phyloP scores from a whole-genome alignment of 768 basidiomycete genomes.

The Termitomyces sp. region DNA sequence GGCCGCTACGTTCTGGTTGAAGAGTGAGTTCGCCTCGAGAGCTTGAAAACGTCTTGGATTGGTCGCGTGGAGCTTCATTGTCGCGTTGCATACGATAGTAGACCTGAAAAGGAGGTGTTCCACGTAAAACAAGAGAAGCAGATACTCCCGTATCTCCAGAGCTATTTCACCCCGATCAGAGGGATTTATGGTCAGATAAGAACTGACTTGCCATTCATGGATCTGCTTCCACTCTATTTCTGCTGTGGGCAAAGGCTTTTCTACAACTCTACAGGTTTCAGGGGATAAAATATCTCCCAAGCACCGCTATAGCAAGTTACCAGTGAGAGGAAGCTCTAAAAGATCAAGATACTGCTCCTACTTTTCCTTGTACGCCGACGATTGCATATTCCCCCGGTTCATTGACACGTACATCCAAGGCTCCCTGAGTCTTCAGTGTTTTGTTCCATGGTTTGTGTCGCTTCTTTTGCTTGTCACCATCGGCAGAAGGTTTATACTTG shows the following conservation, averaged over 20 bases:
- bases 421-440: constrained; percentile 46
- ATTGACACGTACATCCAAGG: constrained; percentile 43
- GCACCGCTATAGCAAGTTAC: constrained; percentile 49
- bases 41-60: constrained; percentile 53
- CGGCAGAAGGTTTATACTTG: constrained; percentile 50
- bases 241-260: constrained; percentile 72
- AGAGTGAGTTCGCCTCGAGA: constrained; percentile 78
- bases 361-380: constrained; percentile 64
- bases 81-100: constrained; percentile 73
- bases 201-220: constrained; percentile 70
- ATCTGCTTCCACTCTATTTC: constrained; percentile 88
- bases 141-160: constrained; percentile 91
- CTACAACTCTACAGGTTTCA: constrained; percentile 70
- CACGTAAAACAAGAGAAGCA: constrained; percentile 80
- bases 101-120: constrained; percentile 85
- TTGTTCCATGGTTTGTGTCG: constrained; percentile 59
- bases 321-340: constrained; percentile 4
- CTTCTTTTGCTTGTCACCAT: constrained; percentile 29
- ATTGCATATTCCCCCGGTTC: constrained; percentile 79
- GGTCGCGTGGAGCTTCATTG: constrained; percentile 55
- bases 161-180: constrained; percentile 28
- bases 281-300: constrained; percentile 81
- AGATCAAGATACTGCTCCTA: constrained; percentile 3
- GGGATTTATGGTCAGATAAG: neutral
- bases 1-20: constrained; percentile 85